A percentile compares a stretch with the other conserved stretches of the same genome.
Conservation (phyloP, 192 early-diverging fungal genomes). For the Linnemannia elongata region DNA sequence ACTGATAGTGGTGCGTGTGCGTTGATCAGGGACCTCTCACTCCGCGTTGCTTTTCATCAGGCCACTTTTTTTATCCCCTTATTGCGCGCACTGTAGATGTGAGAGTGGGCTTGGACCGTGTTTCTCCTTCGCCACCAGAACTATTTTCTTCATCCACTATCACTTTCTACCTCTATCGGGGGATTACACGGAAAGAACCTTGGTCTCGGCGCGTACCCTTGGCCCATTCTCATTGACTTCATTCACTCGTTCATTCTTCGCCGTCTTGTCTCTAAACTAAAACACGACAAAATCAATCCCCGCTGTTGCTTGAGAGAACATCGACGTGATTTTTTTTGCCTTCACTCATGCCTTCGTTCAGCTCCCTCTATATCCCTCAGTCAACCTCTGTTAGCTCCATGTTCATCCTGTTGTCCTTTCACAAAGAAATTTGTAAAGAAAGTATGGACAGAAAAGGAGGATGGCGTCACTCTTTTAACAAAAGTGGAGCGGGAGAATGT, state of each 20-base stretch:
- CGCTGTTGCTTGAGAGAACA: not conserved
- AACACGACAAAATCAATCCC: not conserved
- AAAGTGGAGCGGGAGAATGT: not conserved
- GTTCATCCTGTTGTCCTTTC: not conserved
- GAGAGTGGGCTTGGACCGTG: not conserved
- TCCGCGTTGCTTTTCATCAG: not conserved
- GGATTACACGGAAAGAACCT: not conserved
- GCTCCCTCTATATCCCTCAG: not conserved
- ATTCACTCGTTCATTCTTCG: not conserved
- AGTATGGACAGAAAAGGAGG: not conserved
- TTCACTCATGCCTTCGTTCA: not conserved
- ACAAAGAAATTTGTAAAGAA: not conserved
- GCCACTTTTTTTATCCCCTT: not conserved
- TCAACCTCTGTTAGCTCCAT: not conserved
- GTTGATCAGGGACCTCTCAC: not conserved
- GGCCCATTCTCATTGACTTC: not conserved
- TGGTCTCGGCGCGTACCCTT: not conserved
- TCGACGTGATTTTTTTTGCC: not conserved
- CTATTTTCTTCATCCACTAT: not conserved
- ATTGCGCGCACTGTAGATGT: not conserved
- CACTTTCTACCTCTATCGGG: not conserved
- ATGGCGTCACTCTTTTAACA: slow-evolving; percentile 1
- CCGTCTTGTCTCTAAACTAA: not conserved
- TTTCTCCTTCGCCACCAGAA: not conserved
- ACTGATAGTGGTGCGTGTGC: not conserved